These are phyloP conservation scores for Mortierella polycephala DNA, from an alignment of 371 early-diverging fungal species.

Conservation along the genomic window DNA sequence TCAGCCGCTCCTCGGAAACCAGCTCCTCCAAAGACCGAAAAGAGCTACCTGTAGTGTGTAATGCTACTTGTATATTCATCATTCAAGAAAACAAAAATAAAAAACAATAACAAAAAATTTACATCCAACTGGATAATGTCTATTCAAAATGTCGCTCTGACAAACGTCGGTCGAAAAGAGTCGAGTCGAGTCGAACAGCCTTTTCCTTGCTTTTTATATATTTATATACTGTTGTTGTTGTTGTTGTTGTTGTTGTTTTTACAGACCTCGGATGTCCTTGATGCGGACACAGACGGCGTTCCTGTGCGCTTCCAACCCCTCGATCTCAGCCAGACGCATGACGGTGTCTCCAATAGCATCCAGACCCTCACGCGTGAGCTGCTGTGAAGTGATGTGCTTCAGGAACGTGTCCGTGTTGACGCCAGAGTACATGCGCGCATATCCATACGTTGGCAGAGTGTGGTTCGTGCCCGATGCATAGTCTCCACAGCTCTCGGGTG, in stretches of 20 bases:
- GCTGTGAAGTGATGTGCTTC: constrained; percentile 96
- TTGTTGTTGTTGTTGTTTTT: background rate
- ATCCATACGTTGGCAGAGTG: constrained; percentile 98
- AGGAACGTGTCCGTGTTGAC: constrained; percentile 94
- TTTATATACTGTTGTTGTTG: no score
- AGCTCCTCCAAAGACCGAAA: constrained; percentile 24
- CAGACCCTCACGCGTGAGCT: constrained; percentile 89
- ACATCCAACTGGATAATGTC: no score
- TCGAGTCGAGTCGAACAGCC: no score
- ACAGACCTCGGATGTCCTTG: constrained; percentile 61
- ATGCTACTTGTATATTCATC: no score
- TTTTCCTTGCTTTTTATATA: no score
- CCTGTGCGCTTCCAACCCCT: constrained; percentile 95
- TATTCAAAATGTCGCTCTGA: no score
- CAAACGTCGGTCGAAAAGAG: no score
- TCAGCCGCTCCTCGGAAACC: constrained; percentile 16
- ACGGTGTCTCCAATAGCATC: constrained; percentile 88
- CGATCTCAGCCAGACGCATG: constrained; percentile 92
- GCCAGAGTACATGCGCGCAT: constrained; percentile 97
- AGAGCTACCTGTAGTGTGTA: constrained; percentile 12
- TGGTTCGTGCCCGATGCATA: constrained; percentile 99
- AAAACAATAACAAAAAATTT: no score
- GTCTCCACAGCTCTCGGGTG: constrained; percentile 97
- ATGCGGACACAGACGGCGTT: constrained; percentile 95
- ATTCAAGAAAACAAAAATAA: no score